These are phyloP conservation scores for Pogostemon cablin DNA, from an alignment of 257 asterid species.

Conservation along the genomic window DNA sequence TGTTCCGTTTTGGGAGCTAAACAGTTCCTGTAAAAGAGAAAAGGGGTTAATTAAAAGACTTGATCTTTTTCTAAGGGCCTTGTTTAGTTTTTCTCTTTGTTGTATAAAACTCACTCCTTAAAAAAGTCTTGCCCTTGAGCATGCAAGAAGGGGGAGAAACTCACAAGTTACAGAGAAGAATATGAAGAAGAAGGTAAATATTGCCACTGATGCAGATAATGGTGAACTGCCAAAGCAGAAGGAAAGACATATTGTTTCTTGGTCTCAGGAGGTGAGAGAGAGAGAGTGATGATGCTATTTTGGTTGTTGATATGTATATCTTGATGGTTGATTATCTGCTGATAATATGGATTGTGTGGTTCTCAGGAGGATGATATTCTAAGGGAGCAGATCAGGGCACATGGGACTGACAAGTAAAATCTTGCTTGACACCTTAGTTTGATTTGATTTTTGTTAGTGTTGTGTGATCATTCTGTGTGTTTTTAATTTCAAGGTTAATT, in stretches of 20 bases:
- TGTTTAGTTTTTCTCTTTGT: slow-evolving; percentile 39
- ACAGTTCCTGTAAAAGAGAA: slow-evolving; percentile 51
- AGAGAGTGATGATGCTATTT: slow-evolving; percentile 32
- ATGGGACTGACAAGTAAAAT: slow-evolving; percentile 87
- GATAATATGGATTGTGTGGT: slow-evolving; percentile 32
- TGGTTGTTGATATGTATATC: neutral
- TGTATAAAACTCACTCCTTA: slow-evolving; percentile 48
- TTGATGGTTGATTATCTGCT: slow-evolving; percentile 21
- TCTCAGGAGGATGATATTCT: slow-evolving; percentile 95
- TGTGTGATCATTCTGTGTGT: slow-evolving; percentile 34
- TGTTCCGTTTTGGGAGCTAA: slow-evolving; percentile 51
- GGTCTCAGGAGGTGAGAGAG: slow-evolving; percentile 92
- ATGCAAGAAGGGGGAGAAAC: slow-evolving; percentile 63
- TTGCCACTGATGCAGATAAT: slow-evolving; percentile 35
- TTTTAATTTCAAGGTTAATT: slow-evolving; percentile 31
- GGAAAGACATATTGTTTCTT: slow-evolving; percentile 94
- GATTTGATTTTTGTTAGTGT: slow-evolving; percentile 20
- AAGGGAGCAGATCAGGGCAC: slow-evolving; percentile 84
- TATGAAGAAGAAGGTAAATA: slow-evolving; percentile 62
- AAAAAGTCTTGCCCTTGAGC: slow-evolving; percentile 58
- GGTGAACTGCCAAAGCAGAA: slow-evolving; percentile 67
- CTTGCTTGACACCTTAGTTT: slow-evolving; percentile 35
- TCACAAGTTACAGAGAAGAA: slow-evolving; percentile 64
- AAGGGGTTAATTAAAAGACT: slow-evolving; percentile 45
- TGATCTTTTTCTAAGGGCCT: slow-evolving; percentile 42